A percentile compares a stretch with the other conserved stretches of the same genome.
Evolutionary conservation across 768 basidiomycete genomes (phyloP).

Genomic region (Podaxis sp.): DNA sequence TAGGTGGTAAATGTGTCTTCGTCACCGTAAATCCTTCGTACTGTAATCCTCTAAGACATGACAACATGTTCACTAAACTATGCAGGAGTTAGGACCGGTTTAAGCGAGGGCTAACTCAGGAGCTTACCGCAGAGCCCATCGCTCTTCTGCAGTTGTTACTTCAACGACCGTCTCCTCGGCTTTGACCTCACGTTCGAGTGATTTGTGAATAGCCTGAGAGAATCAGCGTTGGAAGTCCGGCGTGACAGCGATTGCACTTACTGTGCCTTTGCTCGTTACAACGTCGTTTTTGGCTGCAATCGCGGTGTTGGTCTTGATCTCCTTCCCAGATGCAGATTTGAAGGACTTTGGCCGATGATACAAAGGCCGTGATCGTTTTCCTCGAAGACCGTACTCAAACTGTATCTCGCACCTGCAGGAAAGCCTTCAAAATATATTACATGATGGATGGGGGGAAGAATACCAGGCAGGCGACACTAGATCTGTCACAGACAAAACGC

Average conservation of each 20-base stretch:
- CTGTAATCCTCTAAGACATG: constrained; percentile 55
- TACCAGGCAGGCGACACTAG: constrained; percentile 63
- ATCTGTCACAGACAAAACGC: constrained; percentile 61
- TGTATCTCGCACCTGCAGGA: constrained; percentile 74
- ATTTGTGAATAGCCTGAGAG: constrained; percentile 68
- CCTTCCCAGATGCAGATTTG: constrained; percentile 54
- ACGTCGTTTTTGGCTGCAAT: constrained; percentile 57
- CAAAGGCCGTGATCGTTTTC: constrained; percentile 50
- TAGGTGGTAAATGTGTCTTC: constrained; percentile 4
- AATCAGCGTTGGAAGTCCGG: constrained; percentile 1
- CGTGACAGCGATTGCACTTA: constrained; percentile 26
- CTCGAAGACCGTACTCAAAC: constrained; percentile 72
- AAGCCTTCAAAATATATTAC: constrained; percentile 1
- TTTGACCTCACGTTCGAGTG: constrained; percentile 71
- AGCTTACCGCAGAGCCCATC: constrained; percentile 73
- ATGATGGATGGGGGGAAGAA: constrained; percentile 17
- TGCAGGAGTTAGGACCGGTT: background rate
- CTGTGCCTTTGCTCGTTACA: constrained; percentile 53
- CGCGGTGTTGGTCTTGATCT: constrained; percentile 50
- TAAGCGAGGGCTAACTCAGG: background rate
- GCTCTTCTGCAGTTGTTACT: constrained; percentile 60
- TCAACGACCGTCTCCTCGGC: constrained; percentile 55
- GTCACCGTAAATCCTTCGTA: constrained; percentile 50
- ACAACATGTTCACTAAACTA: constrained; percentile 75
- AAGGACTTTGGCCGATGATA: constrained; percentile 56